Evolutionary conservation across 2,329 filamentous ascomycete species (phyloP).

Genomic region (Clarireedia monteithiana): DNA sequence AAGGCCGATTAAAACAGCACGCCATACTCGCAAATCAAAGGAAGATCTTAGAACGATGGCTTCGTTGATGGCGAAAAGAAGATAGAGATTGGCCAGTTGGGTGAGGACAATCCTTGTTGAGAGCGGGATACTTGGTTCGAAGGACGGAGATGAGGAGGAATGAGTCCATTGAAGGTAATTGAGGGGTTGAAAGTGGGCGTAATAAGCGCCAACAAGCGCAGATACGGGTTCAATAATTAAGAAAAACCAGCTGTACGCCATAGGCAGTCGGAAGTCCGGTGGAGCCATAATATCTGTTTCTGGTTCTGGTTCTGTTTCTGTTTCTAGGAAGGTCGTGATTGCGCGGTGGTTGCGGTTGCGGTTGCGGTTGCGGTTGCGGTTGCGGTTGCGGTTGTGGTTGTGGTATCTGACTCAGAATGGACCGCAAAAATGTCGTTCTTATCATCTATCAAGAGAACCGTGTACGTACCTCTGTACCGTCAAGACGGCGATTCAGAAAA

Average conservation of each 20-base stretch:
- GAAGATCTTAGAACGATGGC: conserved; percentile 66
- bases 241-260: conserved; percentile 64
- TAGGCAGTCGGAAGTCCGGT: conserved; percentile 43
- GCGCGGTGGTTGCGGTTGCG: too few relatives aligned
- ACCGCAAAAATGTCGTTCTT: background rate
- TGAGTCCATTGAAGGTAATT: conserved; percentile 60
- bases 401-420: background rate
- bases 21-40: conserved; percentile 62
- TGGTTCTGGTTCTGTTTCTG: too few relatives aligned
- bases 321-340: too few relatives aligned
- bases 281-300: background rate
- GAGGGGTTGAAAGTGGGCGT: conserved; percentile 41
- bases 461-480: too few relatives aligned
- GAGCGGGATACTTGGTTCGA: conserved; percentile 37
- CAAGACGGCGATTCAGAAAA: background rate
- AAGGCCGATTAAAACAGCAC: conserved; percentile 55
- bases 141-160: conserved; percentile 25
- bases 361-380: too few relatives aligned
- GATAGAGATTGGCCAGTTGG: conserved; percentile 71
- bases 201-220: conserved; percentile 45
- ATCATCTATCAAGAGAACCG: background rate
- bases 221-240: conserved; percentile 60
- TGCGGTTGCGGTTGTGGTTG: too few relatives aligned
- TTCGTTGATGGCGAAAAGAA: conserved; percentile 71
- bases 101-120: conserved; percentile 60